Percentiles rank a stretch among this genome's conserved stretches.
phyloP scores from a whole-genome alignment of 306 rosid genomes.

The Malus sieversii region DNA sequence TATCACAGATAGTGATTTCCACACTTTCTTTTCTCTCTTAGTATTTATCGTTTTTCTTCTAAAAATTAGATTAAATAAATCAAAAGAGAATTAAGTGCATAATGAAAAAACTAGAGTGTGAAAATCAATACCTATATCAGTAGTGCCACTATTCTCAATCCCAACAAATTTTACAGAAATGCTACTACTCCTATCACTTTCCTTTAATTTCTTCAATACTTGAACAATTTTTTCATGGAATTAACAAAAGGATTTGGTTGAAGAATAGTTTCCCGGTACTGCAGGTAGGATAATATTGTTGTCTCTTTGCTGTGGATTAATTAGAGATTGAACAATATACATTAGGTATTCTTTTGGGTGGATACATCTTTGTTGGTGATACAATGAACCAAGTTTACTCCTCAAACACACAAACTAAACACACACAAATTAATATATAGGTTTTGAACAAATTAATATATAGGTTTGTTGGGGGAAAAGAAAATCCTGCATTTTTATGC shows the following conservation, averaged over 20 bases:
- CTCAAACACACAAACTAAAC: background rate
- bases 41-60: background rate
- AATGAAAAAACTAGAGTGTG: too few species aligned
- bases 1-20: too few species aligned
- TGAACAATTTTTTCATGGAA: background rate
- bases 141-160: background rate
- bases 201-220: background rate
- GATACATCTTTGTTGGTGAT: too few species aligned
- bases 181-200: background rate
- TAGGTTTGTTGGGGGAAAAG: too few species aligned
- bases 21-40: background rate
- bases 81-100: too few species aligned
- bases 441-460: background rate
- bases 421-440: background rate
- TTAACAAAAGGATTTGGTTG: background rate
- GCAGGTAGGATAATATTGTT: background rate
- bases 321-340: too few species aligned
- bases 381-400: too few species aligned
- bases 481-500: too few species aligned
- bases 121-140: background rate
- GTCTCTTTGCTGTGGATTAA: background rate
- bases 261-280: background rate
- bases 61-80: background rate
- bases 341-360: too few species aligned
- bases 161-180: background rate